Conservation (phyloP, 2,329 filamentous ascomycete species). For the Paramyrothecium roridum region DNA sequence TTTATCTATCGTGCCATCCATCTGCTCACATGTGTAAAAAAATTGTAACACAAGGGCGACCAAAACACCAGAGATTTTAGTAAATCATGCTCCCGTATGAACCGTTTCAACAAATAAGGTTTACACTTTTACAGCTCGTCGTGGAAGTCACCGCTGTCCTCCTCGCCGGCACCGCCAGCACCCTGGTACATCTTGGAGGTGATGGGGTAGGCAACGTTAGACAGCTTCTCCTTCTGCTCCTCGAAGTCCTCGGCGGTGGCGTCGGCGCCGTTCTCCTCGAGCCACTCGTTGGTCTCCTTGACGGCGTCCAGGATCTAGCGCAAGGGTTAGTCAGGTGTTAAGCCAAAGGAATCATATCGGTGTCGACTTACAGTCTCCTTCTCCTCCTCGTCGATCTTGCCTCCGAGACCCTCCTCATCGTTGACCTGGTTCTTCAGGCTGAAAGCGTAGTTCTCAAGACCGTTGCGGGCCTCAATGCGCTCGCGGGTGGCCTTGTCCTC, state of each 20-base stretch:
- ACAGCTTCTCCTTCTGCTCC: slow-evolving; percentile 99
- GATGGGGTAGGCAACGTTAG: slow-evolving; percentile 94
- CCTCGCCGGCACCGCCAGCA: slow-evolving; percentile 51
- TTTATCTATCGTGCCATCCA: background rate
- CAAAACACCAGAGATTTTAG: background rate
- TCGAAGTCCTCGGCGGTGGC: slow-evolving; percentile 93
- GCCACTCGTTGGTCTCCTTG: slow-evolving; percentile 96
- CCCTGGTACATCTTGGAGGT: slow-evolving; percentile 92
- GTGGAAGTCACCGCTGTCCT: slow-evolving; percentile 71
- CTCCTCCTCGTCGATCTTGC: slow-evolving; percentile 98
- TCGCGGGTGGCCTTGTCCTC: slow-evolving; percentile 98
- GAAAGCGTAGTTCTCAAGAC: slow-evolving; percentile 98
- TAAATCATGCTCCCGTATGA: background rate
- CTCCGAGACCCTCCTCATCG: slow-evolving; percentile 92
- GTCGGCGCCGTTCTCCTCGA: slow-evolving; percentile 87
- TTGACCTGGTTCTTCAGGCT: slow-evolving; percentile 98
- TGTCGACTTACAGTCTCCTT: slow-evolving; percentile 79
- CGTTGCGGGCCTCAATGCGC: slow-evolving; percentile 94
- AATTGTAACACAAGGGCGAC: background rate
- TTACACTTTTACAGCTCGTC: slow-evolving; percentile 70
- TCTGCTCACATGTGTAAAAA: background rate
- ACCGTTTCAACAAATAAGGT: slow-evolving; percentile 16
- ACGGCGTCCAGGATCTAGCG: slow-evolving; percentile 79
- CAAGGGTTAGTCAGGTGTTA: slow-evolving; percentile 31
- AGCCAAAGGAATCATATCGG: background rate